Base-by-base conservation (phyloP, 441 rosid species). In the Euphorbia celastroides region DNA sequence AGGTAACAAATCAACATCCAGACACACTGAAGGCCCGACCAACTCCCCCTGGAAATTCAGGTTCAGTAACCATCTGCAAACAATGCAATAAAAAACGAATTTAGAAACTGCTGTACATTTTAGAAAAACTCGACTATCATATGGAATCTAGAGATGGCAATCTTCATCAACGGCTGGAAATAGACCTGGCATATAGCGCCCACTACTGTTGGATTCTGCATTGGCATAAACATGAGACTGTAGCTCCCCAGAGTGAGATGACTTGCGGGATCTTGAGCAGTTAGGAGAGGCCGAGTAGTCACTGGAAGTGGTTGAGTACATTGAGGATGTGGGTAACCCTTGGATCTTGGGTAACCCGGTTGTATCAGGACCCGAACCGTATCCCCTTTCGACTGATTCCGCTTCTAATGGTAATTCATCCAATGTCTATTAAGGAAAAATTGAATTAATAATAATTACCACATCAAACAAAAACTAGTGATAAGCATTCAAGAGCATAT, bases 371-470 rank as follows among this genome's bases (percentile, higher is more conserved):
- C 87, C 88, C 71, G 77, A 34, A 73, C 77, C 78, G 79, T 82
- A 86, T 65, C 96, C 98, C 75, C 86, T 88, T 83, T 94, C 97
- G 8, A 87, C 88, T n/a, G 97, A 65, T 70, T 92, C 96, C 68
- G 97, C 95, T 80, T 92, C 99, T 80, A 92, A 65, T 8, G 99
- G 99, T 78, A 95, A 76, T 77, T 95, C 96, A 65, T 92, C 99
- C 88, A 95, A 70, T 58, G 97, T 92, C 99, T 95, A 78, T 48
- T 16, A 22, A 66, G 67, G 64, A 58, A 51, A 2, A 61, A 69
- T 46, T 25, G 42, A 48, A 11, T 57, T 41, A 22, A 57, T 62
- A 27, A 16, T 5, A 26, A 26, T 28, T 12, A 52, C 17, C 36
- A 48, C 30, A 42, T 7, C 7, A 32, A 17, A 64, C 50, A 30